Conservation (phyloP, 176 grass and related monocot species). For the Eragrostis nindensis region DNA sequence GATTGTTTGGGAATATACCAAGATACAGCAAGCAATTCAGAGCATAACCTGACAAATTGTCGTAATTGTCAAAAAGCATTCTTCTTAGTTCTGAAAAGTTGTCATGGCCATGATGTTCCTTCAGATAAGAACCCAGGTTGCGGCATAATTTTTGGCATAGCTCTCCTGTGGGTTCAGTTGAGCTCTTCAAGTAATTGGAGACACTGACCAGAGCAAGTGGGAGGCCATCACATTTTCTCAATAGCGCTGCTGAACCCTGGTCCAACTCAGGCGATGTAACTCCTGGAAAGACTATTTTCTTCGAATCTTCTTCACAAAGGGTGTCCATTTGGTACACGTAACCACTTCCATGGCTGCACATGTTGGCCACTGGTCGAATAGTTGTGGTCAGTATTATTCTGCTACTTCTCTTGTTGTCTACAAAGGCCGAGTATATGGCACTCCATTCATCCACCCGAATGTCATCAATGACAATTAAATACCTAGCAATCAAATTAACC, state of each 20-base stretch:
- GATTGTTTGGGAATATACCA: no score
- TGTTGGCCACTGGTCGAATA: slow-evolving; percentile 15
- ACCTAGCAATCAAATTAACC: slow-evolving; percentile 24
- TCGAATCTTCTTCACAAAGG: slow-evolving; percentile 37
- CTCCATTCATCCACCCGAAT: slow-evolving; percentile 23
- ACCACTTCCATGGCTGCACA: slow-evolving; percentile 35
- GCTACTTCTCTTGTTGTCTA: slow-evolving; percentile 19
- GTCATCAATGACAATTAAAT: slow-evolving; percentile 49
- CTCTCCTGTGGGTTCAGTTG: no score
- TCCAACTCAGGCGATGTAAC: slow-evolving; percentile 20
- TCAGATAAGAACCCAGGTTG: no score
- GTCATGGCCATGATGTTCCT: no score
- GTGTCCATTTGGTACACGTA: slow-evolving; percentile 40
- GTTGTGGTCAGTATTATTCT: slow-evolving; percentile 45
- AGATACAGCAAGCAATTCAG: no score
- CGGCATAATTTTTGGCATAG: no score
- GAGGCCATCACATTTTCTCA: slow-evolving; percentile 46
- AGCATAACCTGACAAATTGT: no score
- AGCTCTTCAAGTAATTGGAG: background rate
- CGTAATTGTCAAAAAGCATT: no score
- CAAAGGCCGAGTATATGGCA: background rate
- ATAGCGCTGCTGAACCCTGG: background rate
- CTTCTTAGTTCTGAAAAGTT: no score
- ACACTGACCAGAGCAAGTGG: slow-evolving; percentile 44
- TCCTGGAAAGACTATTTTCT: slow-evolving; percentile 7